Percentiles rank a stretch among this genome's conserved stretches.
These are phyloP conservation scores for Talaromyces sp. DNA, from an alignment of 2,329 filamentous ascomycete species.

Conservation along the genomic window DNA sequence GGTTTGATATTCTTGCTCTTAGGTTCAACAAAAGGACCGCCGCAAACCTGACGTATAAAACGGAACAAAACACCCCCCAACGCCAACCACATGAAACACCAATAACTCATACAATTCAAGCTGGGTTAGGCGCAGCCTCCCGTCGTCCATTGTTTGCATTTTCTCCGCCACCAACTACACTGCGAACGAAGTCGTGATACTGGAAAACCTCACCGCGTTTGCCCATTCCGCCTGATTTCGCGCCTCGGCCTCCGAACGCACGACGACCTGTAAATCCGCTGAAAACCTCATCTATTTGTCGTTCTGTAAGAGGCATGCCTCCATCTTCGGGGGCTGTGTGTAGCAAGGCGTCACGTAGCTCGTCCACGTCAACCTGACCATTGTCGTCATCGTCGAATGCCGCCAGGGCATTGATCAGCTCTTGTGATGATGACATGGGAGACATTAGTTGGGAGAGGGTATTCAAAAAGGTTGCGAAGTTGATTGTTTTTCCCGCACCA, in stretches of 20 bases:
- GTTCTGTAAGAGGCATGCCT: constrained; percentile 62
- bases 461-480: constrained; percentile 83
- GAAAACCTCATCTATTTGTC: constrained; percentile 85
- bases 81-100: constrained; percentile 13
- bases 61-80: constrained; percentile 9
- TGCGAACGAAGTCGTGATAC: constrained; percentile 88
- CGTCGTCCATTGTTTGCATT: constrained; percentile 31
- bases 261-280: constrained; percentile 81
- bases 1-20: no score
- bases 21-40: not conserved
- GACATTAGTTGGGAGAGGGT: constrained; percentile 74
- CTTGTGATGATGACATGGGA: constrained; percentile 73
- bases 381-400: constrained; percentile 96
- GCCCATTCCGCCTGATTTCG: constrained; percentile 51
- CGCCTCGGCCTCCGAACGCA: constrained; percentile 68
- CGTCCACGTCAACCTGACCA: constrained; percentile 82
- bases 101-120: constrained; percentile 14
- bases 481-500: constrained; percentile 70
- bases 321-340: constrained; percentile 79
- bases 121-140: constrained; percentile 17
- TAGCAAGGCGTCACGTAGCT: constrained; percentile 80
- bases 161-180: constrained; percentile 61
- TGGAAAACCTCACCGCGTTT: constrained; percentile 86
- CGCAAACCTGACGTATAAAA: constrained; percentile 6
- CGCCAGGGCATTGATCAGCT: constrained; percentile 86